Percentiles rank a stretch among this genome's conserved stretches.
These are phyloP conservation scores for Colletotrichum sublineola DNA, from an alignment of 2,329 filamentous ascomycete species.

Conservation along the genomic window DNA sequence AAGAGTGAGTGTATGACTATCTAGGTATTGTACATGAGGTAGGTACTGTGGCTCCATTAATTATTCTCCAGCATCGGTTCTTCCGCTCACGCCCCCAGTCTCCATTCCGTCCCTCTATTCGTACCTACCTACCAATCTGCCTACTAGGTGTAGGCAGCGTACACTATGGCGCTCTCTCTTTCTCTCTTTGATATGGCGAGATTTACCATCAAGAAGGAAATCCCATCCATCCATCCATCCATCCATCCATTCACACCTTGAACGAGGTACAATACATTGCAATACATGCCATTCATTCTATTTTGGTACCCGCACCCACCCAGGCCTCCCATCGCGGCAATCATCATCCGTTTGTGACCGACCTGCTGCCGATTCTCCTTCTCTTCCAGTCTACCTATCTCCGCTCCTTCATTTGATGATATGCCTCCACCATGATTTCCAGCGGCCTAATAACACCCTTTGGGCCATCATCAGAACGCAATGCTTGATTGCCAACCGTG, in stretches of 20 bases:
- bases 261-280: slow-evolving; percentile 14
- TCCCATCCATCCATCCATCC: slow-evolving; percentile 24
- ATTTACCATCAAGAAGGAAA: not conserved
- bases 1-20: too few species aligned
- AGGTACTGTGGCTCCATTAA: not conserved
- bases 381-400: too few species aligned
- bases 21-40: too few species aligned
- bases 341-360: not conserved
- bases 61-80: slow-evolving; percentile 14
- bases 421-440: not conserved
- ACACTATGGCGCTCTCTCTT: not conserved
- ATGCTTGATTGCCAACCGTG: not conserved
- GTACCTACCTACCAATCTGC: not conserved
- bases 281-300: not conserved
- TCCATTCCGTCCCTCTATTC: too few species aligned
- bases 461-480: not conserved
- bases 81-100: slow-evolving; percentile 4
- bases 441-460: not conserved
- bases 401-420: not conserved
- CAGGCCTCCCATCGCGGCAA: slow-evolving; percentile 8
- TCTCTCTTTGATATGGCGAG: not conserved
- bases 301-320: not conserved
- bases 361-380: not conserved
- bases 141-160: too few species aligned
- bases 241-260: slow-evolving; percentile 11